Conservation (phyloP, 768 basidiomycete genomes). For the Tephrocybe sp. region DNA sequence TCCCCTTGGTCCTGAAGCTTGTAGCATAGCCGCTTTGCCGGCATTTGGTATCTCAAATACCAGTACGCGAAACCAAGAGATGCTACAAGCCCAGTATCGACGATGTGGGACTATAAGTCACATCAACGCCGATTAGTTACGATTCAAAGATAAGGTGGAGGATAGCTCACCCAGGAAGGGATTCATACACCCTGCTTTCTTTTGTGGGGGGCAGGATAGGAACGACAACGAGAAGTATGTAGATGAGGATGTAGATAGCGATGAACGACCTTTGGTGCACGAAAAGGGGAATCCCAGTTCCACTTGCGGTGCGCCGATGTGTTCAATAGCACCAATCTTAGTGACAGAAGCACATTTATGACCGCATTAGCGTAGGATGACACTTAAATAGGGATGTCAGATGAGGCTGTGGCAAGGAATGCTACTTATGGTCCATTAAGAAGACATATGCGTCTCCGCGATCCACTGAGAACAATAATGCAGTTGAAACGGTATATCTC, state of each 20-base stretch:
- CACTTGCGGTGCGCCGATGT: slow-evolving; percentile 35
- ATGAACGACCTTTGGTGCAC: slow-evolving; percentile 49
- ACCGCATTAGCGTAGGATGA: slow-evolving; percentile 53
- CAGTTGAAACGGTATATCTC: slow-evolving; percentile 57
- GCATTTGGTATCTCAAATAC: slow-evolving; percentile 49
- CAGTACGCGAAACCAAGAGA: slow-evolving; percentile 52
- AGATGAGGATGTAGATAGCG: slow-evolving; percentile 58
- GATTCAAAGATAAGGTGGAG: too few species aligned
- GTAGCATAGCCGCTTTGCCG: too few species aligned
- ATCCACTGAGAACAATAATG: slow-evolving; percentile 53
- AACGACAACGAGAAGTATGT: slow-evolving; percentile 58
- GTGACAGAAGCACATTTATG: slow-evolving; percentile 56
- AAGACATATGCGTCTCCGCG: slow-evolving; percentile 75
- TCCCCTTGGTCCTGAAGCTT: too few species aligned
- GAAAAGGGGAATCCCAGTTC: slow-evolving; percentile 66
- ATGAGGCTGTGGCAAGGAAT: background rate
- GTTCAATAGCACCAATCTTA: slow-evolving; percentile 62
- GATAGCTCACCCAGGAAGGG: slow-evolving; percentile 62
- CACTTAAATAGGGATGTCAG: too few species aligned
- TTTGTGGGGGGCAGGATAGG: slow-evolving; percentile 61
- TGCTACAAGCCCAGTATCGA: slow-evolving; percentile 42
- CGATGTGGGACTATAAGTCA: slow-evolving; percentile 38
- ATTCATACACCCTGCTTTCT: slow-evolving; percentile 49
- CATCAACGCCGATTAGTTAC: slow-evolving; percentile 18
- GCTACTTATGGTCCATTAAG: slow-evolving; percentile 55